These are phyloP conservation scores for Verbena officinalis DNA, from an alignment of 257 asterid species.

Conservation along the genomic window DNA sequence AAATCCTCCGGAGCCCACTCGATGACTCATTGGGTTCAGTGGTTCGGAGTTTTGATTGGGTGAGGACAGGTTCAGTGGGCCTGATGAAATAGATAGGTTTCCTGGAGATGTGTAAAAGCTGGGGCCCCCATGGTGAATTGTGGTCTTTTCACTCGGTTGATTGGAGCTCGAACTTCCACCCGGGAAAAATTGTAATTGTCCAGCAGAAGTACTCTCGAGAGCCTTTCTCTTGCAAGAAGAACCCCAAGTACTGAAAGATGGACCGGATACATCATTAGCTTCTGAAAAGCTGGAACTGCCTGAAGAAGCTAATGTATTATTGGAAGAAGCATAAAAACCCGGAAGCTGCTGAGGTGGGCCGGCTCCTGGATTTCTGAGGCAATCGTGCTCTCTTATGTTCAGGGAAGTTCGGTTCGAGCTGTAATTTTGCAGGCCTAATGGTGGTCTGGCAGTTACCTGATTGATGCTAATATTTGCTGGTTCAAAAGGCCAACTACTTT, in stretches of 20 bases:
- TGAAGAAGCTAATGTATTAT: slow-evolving; percentile 45
- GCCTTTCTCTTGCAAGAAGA: slow-evolving; percentile 84
- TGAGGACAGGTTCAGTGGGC: slow-evolving; percentile 41
- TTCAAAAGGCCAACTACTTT: slow-evolving; percentile 55
- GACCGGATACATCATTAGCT: slow-evolving; percentile 47
- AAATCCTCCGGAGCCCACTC: slow-evolving; percentile 37
- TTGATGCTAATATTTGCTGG: slow-evolving; percentile 39
- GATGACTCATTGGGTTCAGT: slow-evolving; percentile 39
- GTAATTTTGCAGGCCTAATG: slow-evolving; percentile 31
- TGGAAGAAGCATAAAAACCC: slow-evolving; percentile 42
- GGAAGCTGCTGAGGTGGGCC: slow-evolving; percentile 41
- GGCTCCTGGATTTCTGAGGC: slow-evolving; percentile 30
- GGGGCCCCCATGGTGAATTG: slow-evolving; percentile 46
- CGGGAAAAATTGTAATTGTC: slow-evolving; percentile 56
- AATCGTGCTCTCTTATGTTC: slow-evolving; percentile 38
- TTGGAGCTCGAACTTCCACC: slow-evolving; percentile 67
- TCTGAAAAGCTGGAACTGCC: slow-evolving; percentile 49
- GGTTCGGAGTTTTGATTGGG: slow-evolving; percentile 42
- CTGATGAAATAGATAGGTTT: slow-evolving; percentile 48
- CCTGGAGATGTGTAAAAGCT: slow-evolving; percentile 42
- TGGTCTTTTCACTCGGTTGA: slow-evolving; percentile 43
- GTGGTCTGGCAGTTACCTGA: slow-evolving; percentile 34
- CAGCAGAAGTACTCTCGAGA: slow-evolving; percentile 74
- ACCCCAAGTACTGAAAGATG: slow-evolving; percentile 70
- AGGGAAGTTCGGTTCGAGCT: slow-evolving; percentile 33